Evolutionary conservation across 129 eudicot genomes (phyloP).

Genomic region (Saposhnikovia divaricata): DNA sequence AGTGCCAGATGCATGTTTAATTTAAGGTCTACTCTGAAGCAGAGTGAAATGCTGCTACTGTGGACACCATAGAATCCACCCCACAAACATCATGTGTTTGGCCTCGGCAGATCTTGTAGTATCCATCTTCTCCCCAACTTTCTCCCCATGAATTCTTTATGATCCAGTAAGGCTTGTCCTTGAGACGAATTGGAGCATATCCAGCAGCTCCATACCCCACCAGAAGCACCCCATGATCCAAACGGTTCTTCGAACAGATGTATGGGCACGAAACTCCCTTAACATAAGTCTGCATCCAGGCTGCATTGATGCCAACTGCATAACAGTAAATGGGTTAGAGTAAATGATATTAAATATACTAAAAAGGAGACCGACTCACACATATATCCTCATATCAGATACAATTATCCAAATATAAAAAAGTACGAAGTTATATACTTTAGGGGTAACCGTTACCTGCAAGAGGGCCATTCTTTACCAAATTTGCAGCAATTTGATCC

Average conservation of each 20-base stretch:
- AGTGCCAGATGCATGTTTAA: background rate
- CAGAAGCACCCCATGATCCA: constrained; percentile 28
- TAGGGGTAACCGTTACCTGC: constrained; percentile 8
- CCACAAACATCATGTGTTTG: constrained; percentile 47
- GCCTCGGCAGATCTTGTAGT: constrained; percentile 59
- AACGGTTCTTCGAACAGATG: constrained; percentile 15
- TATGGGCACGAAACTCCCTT: constrained; percentile 25
- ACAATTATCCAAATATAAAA: background rate
- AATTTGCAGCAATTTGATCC: constrained; percentile 3
- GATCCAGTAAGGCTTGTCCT: constrained; percentile 29
- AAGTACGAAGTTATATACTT: background rate
- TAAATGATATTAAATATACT: background rate
- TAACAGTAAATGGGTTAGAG: background rate
- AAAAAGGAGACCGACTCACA: background rate
- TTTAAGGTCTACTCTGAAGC: background rate
- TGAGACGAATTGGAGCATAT: constrained; percentile 18
- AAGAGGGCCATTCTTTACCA: constrained; percentile 20
- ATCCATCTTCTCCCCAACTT: constrained; percentile 46
- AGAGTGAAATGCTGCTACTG: constrained; percentile 31
- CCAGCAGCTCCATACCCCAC: constrained; percentile 30
- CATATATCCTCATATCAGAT: too few relatives aligned
- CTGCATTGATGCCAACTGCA: constrained; percentile 25
- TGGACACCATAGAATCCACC: constrained; percentile 68
- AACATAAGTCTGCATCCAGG: constrained; percentile 24
- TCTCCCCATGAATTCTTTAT: constrained; percentile 31